phyloP scores from a whole-genome alignment of 1,284 basidiomycete genomes.

The Uromyces viciae-fabae region DNA sequence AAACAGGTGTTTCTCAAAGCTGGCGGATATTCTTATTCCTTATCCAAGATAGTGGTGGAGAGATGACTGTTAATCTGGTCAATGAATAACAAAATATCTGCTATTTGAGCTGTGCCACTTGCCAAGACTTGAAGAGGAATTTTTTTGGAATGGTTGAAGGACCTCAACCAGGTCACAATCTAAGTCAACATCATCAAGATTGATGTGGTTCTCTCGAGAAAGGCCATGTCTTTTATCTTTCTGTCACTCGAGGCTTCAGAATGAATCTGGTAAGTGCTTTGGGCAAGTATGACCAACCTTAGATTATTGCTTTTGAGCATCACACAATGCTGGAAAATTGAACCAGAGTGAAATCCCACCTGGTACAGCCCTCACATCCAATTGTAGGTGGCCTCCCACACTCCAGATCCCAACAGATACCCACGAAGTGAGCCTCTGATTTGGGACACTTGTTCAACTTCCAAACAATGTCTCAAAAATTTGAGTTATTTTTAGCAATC shows the following conservation, averaged over 20 bases:
- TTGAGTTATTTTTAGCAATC: background rate
- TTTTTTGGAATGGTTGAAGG: background rate
- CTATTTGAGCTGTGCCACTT: background rate
- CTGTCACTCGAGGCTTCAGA: background rate
- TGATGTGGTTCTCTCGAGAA: background rate
- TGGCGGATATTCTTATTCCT: background rate
- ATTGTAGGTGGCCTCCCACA: background rate
- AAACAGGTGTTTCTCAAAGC: background rate
- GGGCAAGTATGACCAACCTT: background rate
- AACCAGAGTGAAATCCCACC: background rate
- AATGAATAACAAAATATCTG: background rate
- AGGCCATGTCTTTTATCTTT: conserved; percentile 8
- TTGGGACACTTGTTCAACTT: conserved; percentile 3
- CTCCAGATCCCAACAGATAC: background rate
- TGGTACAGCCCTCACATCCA: background rate
- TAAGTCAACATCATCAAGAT: background rate
- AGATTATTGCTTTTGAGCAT: background rate
- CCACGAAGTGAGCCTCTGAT: background rate
- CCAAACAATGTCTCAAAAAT: background rate
- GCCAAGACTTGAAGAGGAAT: background rate
- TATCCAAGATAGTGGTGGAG: background rate
- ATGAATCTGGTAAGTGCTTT: background rate
- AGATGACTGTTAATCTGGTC: background rate
- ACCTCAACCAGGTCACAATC: background rate
- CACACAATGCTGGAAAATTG: background rate